These are phyloP conservation scores for Wickerhamomyces sp. DNA, from an alignment of 1,139 yeast species.

Conservation along the genomic window DNA sequence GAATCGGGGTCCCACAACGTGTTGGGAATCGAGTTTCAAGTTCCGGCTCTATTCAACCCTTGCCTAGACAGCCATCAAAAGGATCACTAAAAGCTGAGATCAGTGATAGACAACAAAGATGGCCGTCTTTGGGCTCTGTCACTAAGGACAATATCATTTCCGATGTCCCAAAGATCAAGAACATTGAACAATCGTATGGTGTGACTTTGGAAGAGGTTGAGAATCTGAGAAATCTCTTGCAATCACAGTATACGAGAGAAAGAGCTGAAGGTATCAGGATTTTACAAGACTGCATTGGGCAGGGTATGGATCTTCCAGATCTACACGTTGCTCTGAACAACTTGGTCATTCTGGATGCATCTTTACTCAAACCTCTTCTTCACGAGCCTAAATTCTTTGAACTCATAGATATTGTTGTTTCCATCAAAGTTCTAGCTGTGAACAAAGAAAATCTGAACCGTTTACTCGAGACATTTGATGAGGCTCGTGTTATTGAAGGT, in stretches of 20 bases:
- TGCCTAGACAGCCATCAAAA: constrained; percentile 17
- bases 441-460: constrained; percentile 21
- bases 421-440: constrained; percentile 28
- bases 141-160: constrained; percentile 5
- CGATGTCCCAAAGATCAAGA: neutral
- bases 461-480: constrained; percentile 12
- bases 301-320: constrained; percentile 6
- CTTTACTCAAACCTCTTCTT: constrained; percentile 26
- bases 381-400: constrained; percentile 22
- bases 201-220: constrained; percentile 1
- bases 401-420: constrained; percentile 22
- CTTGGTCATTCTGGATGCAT: constrained; percentile 25
- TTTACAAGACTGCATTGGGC: constrained; percentile 2
- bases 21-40: constrained; percentile 14
- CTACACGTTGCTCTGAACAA: constrained; percentile 14
- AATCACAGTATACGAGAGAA: constrained; percentile 21
- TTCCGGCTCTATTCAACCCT: constrained; percentile 11
- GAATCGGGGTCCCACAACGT: constrained; percentile 24
- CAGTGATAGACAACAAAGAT: constrained; percentile 3
- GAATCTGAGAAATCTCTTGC: constrained; percentile 6
- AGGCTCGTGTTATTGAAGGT: constrained; percentile 7
- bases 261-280: constrained; percentile 16
- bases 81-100: constrained; percentile 11
- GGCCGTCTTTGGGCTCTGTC: constrained; percentile 7
- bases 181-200: neutral